A percentile compares a stretch with the other conserved stretches of the same genome.
Evolutionary conservation across 371 early-diverging fungal genomes (phyloP).

Genomic region (Phascolomyces articulosus): DNA sequence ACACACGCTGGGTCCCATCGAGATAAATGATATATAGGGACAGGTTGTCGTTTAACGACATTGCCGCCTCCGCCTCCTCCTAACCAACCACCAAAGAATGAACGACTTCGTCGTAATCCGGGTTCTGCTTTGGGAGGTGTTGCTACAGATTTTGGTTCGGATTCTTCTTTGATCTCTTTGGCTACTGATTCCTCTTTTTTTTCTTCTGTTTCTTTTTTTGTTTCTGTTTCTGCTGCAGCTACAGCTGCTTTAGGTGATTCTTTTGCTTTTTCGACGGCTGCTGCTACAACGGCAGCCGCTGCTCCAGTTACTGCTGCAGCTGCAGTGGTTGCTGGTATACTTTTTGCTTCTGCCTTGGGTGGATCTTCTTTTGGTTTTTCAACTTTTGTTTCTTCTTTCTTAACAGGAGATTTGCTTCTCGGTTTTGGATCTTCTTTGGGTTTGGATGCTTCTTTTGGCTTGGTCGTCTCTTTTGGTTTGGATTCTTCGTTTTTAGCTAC

Average conservation of each 20-base stretch:
- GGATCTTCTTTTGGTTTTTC: background rate
- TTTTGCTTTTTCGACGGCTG: background rate
- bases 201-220: background rate
- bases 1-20: slow-evolving; percentile 9
- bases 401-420: background rate
- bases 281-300: background rate
- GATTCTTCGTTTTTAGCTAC: background rate
- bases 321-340: too few relatives aligned
- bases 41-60: background rate
- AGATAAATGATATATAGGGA: slow-evolving; percentile 5
- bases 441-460: background rate
- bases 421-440: slow-evolving; percentile 10
- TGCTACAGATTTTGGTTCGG: background rate
- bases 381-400: background rate
- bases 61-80: background rate
- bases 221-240: too few relatives aligned
- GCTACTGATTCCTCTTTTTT: background rate
- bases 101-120: slow-evolving; percentile 11
- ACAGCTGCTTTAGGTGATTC: background rate
- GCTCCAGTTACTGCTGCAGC: too few relatives aligned
- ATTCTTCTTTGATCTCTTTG: background rate
- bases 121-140: background rate
- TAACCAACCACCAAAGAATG: slow-evolving; percentile 11
- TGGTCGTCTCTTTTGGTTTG: background rate
- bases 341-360: too few relatives aligned